These are phyloP conservation scores for Hyparrhenia diplandra DNA, from an alignment of 176 grass and related monocot genomes.

Conservation along the genomic window DNA sequence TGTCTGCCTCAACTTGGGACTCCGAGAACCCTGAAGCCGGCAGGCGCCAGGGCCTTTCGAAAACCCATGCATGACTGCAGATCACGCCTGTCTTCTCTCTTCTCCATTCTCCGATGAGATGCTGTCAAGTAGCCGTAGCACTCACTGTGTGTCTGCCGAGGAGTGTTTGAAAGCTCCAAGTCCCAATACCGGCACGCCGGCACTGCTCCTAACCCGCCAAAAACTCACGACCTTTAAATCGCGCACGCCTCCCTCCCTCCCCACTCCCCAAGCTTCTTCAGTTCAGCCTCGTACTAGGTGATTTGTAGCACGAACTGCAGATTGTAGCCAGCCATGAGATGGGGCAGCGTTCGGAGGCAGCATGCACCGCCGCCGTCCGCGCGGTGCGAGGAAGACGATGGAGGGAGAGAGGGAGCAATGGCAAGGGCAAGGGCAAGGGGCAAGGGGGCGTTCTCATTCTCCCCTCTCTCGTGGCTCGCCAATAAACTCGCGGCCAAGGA, in stretches of 20 bases:
- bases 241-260: not conserved
- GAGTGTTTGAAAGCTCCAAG: conserved; percentile 19
- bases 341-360: conserved; percentile 57
- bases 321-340: conserved; percentile 44
- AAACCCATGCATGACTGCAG: conserved; percentile 31
- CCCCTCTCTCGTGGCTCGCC: conserved; percentile 58
- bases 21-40: conserved; percentile 16
- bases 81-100: conserved; percentile 37
- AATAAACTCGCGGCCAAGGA: conserved; percentile 42
- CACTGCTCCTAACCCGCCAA: conserved; percentile 29
- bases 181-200: conserved; percentile 13
- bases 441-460: conserved; percentile 36
- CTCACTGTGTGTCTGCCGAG: too few relatives aligned
- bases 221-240: conserved; percentile 33
- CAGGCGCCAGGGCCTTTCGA: conserved; percentile 41
- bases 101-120: not conserved
- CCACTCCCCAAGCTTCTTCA: too few relatives aligned
- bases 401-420: not conserved
- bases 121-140: not conserved
- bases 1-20: not conserved
- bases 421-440: conserved; percentile 24
- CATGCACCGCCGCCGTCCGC: not conserved
- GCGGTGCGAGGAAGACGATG: not conserved
- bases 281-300: too few relatives aligned
- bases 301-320: too few relatives aligned